phyloP scores from a whole-genome alignment of 2,329 filamentous ascomycete species.

The Neurospora sp. region DNA sequence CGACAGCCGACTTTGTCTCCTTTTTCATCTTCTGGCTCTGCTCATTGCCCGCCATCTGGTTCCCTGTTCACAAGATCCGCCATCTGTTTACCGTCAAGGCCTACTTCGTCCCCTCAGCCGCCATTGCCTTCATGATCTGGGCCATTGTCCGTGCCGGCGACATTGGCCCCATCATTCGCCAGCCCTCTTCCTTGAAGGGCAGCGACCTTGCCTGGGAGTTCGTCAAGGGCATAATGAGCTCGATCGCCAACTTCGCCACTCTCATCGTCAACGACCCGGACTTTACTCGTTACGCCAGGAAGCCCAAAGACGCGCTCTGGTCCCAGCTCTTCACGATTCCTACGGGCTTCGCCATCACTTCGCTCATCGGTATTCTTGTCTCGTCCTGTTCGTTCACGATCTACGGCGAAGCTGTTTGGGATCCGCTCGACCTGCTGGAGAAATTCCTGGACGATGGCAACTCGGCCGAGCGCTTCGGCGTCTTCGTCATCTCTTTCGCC shows the following conservation, averaged over 20 bases:
- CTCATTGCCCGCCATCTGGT: constrained; percentile 78
- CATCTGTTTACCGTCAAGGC: constrained; percentile 90
- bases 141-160: constrained; percentile 72
- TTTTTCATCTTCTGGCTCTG: constrained; percentile 83
- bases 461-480: constrained; percentile 60
- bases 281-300: constrained; percentile 73
- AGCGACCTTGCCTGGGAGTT: constrained; percentile 70
- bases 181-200: constrained; percentile 53
- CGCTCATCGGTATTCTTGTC: constrained; percentile 74
- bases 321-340: constrained; percentile 71
- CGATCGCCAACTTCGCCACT: constrained; percentile 84
- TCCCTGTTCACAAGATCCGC: constrained; percentile 78
- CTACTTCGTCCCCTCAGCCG: constrained; percentile 73
- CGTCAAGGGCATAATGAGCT: constrained; percentile 76
- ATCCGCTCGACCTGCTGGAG: constrained; percentile 58
- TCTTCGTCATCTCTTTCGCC: constrained; percentile 61
- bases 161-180: constrained; percentile 70
- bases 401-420: constrained; percentile 60
- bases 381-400: constrained; percentile 63
- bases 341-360: constrained; percentile 64
- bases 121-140: constrained; percentile 82
- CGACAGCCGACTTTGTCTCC: constrained; percentile 64
- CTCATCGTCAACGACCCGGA: constrained; percentile 77
- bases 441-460: constrained; percentile 60
- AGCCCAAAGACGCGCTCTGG: constrained; percentile 68